A percentile compares a stretch with the other conserved stretches of the same genome.
These are phyloP conservation scores for Hemisphaericaspora xylofermentans DNA, from an alignment of 1,139 yeast genomes.

Conservation along the genomic window DNA sequence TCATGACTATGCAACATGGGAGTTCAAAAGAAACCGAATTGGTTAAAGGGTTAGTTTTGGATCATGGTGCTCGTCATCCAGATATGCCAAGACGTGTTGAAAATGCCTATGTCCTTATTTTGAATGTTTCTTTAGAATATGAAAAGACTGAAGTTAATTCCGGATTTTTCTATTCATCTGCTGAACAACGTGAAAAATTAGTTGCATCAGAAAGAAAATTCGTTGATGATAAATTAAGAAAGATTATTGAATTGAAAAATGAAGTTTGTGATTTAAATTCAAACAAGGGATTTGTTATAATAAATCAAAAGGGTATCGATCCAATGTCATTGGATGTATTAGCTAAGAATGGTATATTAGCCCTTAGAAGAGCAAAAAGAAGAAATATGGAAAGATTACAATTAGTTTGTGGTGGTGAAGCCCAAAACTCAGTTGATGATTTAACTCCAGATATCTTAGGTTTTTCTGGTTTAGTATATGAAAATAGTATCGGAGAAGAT, in stretches of 20 bases:
- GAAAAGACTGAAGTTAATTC: slow-evolving; percentile 98
- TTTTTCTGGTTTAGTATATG: slow-evolving; percentile 86
- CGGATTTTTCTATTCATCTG: slow-evolving; percentile 90
- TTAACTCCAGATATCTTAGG: slow-evolving; percentile 84
- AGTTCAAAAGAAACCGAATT: slow-evolving; percentile 80
- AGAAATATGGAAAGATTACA: slow-evolving; percentile 99
- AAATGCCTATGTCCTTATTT: slow-evolving; percentile 80
- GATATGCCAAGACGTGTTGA: slow-evolving; percentile 92
- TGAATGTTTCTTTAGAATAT: slow-evolving; percentile 93
- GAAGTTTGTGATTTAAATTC: slow-evolving; percentile 81
- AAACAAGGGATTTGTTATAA: slow-evolving; percentile 82
- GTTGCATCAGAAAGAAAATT: slow-evolving; percentile 93
- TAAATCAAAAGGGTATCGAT: slow-evolving; percentile 98
- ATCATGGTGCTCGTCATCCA: slow-evolving; percentile 99
- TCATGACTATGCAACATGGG: slow-evolving; percentile 97
- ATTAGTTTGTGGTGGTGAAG: slow-evolving; percentile 94
- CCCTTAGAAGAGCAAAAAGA: slow-evolving; percentile 96
- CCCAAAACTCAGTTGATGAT: slow-evolving; percentile 96
- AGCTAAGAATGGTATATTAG: slow-evolving; percentile 90
- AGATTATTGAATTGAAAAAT: slow-evolving; percentile 89
- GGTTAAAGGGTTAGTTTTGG: slow-evolving; percentile 87
- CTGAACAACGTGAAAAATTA: slow-evolving; percentile 94
- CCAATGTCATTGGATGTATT: slow-evolving; percentile 95
- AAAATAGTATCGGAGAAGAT: slow-evolving; percentile 93
- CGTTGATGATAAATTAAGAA: slow-evolving; percentile 89